Base-by-base conservation (phyloP, 371 early-diverging fungal species). In the Apophysomyces ossiformis region DNA sequence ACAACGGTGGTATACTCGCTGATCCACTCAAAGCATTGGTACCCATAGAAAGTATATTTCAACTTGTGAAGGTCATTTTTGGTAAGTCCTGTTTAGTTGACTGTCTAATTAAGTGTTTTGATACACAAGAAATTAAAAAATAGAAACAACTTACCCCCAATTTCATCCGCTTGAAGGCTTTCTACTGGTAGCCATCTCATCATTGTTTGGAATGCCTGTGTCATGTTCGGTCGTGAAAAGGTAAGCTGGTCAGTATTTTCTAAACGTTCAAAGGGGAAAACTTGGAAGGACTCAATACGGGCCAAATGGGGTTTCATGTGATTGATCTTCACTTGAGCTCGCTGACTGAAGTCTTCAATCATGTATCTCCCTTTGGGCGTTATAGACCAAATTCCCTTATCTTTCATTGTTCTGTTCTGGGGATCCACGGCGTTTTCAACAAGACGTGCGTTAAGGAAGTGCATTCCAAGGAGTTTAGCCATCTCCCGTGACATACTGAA, bases 1-100 rank as follows among this genome's bases (percentile, higher is more conserved):
- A 89, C 81, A 21, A 84, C 85, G 0, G 87, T 82, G 0, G 89
- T 84, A 60, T 87, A 82, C 54, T 85, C 85, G 60, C 84, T 71
- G 36, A 92, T 77, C 89, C 90, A 90, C 37, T 87, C 89, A 64
- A 73, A 72, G 43, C 76, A 74, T 39, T 79, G 80, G 45, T 76
- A 71, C 0, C 80, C 80, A 44, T 68, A 79, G 64, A 79, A 79
- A 1, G 75, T 67, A 45, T 76, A 54, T 54, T 66, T 63, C 38
- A 70, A 76, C 35, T 72, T 68, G 2, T 61, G 38, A 4, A 72
- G 39, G 36, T 56, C 62, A 0, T 61, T 32, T 13, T 62, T 68
- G 16, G 71, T 62, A n/a, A 78, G 59, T 3, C 78, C 78, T 71
- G 38, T 57, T 32, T 15, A 21, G 26, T 18, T 5, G 11, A 64